Conservation (phyloP, 495 filamentous ascomycete species). For the Thermochaetoides thermophila region DNA sequence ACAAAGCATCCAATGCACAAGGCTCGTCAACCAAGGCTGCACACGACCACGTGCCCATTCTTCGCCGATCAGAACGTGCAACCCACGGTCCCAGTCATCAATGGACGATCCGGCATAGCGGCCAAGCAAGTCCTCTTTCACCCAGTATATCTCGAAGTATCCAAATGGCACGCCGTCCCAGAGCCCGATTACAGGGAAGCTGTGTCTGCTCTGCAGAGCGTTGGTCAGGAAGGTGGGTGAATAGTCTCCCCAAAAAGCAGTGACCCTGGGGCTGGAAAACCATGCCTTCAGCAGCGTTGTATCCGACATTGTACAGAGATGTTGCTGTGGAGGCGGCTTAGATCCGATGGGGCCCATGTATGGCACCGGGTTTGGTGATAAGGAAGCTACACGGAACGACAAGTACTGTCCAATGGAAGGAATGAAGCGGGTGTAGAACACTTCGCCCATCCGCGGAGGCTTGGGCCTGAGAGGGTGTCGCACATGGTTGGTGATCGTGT, state of each 20-base stretch:
- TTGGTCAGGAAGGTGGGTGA: conserved; percentile 51
- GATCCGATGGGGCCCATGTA: conserved; percentile 38
- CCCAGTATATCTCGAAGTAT: conserved; percentile 98
- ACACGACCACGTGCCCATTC: conserved; percentile 81
- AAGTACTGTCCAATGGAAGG: conserved; percentile 73
- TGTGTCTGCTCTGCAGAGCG: conserved; percentile 52
- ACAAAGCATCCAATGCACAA: conserved; percentile 74
- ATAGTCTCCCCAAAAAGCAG: conserved; percentile 63
- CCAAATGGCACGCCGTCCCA: conserved; percentile 96
- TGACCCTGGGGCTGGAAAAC: conserved; percentile 80
- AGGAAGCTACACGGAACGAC: conserved; percentile 66
- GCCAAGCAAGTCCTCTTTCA: conserved; percentile 77
- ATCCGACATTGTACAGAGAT: conserved; percentile 38
- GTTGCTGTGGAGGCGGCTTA: conserved; percentile 18
- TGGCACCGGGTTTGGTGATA: conserved; percentile 36
- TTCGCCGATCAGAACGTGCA: conserved; percentile 83
- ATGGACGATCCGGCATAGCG: conserved; percentile 43
- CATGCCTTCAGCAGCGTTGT: conserved; percentile 67
- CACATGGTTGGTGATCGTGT: conserved; percentile 59
- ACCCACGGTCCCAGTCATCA: conserved; percentile 71
- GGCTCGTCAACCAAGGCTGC: conserved; percentile 61
- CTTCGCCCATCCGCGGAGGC: conserved; percentile 72
- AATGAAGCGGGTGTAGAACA: conserved; percentile 79
- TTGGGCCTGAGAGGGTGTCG: conserved; percentile 83
- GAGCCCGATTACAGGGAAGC: conserved; percentile 80